These are phyloP conservation scores for Apiospora pterosperma DNA, from an alignment of 2,329 filamentous ascomycete species.

Conservation along the genomic window DNA sequence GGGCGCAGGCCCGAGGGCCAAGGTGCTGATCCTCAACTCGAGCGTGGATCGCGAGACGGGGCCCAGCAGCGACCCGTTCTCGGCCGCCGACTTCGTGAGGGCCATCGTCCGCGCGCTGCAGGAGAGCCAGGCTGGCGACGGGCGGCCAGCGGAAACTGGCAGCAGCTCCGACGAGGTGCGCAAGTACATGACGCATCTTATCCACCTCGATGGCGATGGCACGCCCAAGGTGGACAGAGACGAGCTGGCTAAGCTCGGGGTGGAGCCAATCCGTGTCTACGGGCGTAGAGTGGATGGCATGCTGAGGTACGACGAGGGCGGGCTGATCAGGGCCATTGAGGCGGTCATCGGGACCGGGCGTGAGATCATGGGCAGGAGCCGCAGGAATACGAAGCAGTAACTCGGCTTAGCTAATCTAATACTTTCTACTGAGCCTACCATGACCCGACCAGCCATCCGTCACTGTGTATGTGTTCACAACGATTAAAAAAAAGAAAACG, in stretches of 20 bases:
- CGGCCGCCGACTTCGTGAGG: slow-evolving; percentile 75
- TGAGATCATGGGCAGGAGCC: slow-evolving; percentile 36
- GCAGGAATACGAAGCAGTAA: slow-evolving; percentile 38
- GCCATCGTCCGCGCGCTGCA: slow-evolving; percentile 74
- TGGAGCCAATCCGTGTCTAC: slow-evolving; percentile 75
- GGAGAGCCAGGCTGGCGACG: slow-evolving; percentile 52
- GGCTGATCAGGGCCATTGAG: slow-evolving; percentile 71
- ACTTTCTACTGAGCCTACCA: too few relatives aligned
- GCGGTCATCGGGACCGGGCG: slow-evolving; percentile 62
- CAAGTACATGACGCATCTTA: slow-evolving; percentile 76
- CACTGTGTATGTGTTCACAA: too few relatives aligned
- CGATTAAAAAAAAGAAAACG: too few relatives aligned
- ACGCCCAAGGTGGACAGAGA: slow-evolving; percentile 69
- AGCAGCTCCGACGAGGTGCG: slow-evolving; percentile 38
- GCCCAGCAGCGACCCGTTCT: slow-evolving; percentile 60
- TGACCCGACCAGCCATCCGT: too few relatives aligned
- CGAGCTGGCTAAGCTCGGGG: slow-evolving; percentile 62
- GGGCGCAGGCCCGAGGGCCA: slow-evolving; percentile 47
- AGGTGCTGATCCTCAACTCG: slow-evolving; percentile 83
- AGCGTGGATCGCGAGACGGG: slow-evolving; percentile 84
- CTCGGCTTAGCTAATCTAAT: too few relatives aligned
- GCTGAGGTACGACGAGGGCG: slow-evolving; percentile 72
- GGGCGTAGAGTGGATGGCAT: slow-evolving; percentile 57
- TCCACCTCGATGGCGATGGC: slow-evolving; percentile 71
- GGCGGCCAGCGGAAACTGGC: neutral